Conservation (phyloP, 169 alveolate species). For the Babesia bovis region DNA sequence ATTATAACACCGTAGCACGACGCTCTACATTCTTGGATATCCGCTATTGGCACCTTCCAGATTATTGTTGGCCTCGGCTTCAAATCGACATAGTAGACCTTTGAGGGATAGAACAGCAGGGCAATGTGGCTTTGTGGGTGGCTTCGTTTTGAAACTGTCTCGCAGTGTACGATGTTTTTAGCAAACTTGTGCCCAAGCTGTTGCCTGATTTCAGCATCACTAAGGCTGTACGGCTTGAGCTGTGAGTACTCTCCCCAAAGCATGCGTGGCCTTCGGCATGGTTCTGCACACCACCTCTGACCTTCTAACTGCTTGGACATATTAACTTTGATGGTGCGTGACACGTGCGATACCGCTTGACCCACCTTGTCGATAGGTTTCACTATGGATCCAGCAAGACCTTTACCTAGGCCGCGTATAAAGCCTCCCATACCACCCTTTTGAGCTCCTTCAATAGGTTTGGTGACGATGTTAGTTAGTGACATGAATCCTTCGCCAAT, state of each 20-base stretch:
- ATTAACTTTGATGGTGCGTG: slow-evolving; percentile 86
- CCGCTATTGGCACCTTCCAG: slow-evolving; percentile 55
- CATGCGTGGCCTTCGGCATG: slow-evolving; percentile 86
- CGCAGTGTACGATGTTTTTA: slow-evolving; percentile 75
- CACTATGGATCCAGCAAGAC: slow-evolving; percentile 89
- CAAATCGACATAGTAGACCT: slow-evolving; percentile 50
- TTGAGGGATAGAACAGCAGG: slow-evolving; percentile 65
- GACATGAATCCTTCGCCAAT: slow-evolving; percentile 87
- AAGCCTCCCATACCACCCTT: slow-evolving; percentile 88
- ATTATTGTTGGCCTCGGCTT: slow-evolving; percentile 36
- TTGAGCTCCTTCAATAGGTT: slow-evolving; percentile 90
- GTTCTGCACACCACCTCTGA: slow-evolving; percentile 52
- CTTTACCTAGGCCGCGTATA: slow-evolving; percentile 86
- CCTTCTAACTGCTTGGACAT: slow-evolving; percentile 61
- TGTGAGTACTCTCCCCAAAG: slow-evolving; percentile 83
- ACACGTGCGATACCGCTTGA: slow-evolving; percentile 86
- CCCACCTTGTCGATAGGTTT: slow-evolving; percentile 90
- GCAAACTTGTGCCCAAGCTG: slow-evolving; percentile 77
- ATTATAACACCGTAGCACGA: slow-evolving; percentile 66
- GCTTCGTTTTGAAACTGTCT: slow-evolving; percentile 56
- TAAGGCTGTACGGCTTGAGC: slow-evolving; percentile 68
- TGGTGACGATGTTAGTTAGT: slow-evolving; percentile 85
- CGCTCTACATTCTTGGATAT: slow-evolving; percentile 55
- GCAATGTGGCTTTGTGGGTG: slow-evolving; percentile 51
- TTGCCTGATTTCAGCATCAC: slow-evolving; percentile 81